Conservation (phyloP, 148 eudicot species). For the Fallopia convolvulus region DNA sequence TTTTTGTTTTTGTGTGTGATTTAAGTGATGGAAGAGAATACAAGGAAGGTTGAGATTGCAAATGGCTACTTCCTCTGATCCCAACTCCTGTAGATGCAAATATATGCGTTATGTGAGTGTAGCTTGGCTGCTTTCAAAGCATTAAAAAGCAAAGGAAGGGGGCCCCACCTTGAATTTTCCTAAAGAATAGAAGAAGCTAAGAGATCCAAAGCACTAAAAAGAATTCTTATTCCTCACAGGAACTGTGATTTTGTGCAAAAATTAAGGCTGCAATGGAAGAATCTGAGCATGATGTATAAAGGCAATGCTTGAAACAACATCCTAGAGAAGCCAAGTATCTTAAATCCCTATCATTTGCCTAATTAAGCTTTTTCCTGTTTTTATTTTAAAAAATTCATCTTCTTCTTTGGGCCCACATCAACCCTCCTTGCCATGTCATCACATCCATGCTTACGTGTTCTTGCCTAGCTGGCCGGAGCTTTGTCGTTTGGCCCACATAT, state of each 20-base stretch:
- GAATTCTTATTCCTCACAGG: constrained; percentile 2
- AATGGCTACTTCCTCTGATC: constrained; percentile 2
- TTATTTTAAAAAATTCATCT: background rate
- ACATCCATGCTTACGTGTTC: background rate
- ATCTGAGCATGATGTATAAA: constrained; percentile 14
- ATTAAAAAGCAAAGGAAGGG: background rate
- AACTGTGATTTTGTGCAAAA: constrained; percentile 13
- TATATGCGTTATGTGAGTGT: background rate
- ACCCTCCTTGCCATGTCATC: constrained; percentile 1
- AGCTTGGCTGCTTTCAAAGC: constrained; percentile 6
- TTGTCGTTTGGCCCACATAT: background rate
- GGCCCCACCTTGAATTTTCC: constrained; percentile 7
- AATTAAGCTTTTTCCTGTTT: background rate
- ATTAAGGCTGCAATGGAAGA: constrained; percentile 14
- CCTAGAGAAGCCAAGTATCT: constrained; percentile 15
- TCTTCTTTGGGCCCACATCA: background rate
- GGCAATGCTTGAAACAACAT: constrained; percentile 11
- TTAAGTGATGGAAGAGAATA: background rate
- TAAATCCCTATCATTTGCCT: constrained; percentile 8
- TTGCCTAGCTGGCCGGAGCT: background rate
- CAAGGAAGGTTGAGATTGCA: background rate
- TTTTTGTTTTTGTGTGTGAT: background rate
- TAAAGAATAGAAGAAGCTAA: background rate
- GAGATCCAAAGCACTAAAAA: constrained; percentile 6
- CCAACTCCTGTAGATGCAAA: constrained; percentile 10